A percentile compares a stretch with the other conserved stretches of the same genome.
These are phyloP conservation scores for Metarhizium anisopliae DNA, from an alignment of 2,329 filamentous ascomycete genomes.

Conservation along the genomic window DNA sequence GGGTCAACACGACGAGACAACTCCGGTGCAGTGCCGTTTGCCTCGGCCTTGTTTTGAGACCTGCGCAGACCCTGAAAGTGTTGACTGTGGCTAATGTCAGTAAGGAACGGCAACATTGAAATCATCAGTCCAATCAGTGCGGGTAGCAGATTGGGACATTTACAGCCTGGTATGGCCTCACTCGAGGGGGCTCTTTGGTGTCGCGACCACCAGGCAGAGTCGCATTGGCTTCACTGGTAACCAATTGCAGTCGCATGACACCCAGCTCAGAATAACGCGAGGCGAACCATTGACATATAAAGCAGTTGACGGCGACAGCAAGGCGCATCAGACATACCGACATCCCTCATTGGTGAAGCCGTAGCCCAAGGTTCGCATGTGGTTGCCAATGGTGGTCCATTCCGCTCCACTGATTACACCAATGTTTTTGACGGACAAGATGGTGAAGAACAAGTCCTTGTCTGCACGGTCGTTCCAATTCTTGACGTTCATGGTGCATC, in stretches of 20 bases:
- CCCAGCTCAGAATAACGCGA: neutral
- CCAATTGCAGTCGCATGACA: neutral
- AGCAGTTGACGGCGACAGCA: neutral
- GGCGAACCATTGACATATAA: neutral
- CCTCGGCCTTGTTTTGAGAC: constrained; percentile 43
- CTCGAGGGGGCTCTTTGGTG: neutral
- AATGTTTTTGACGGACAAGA: constrained; percentile 53
- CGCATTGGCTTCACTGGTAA: neutral
- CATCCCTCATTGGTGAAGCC: constrained; percentile 58
- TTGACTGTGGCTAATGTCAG: constrained; percentile 32
- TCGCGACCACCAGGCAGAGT: neutral
- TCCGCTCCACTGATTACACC: constrained; percentile 53
- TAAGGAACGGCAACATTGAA: neutral
- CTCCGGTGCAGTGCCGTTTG: constrained; percentile 24
- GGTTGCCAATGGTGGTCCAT: constrained; percentile 54
- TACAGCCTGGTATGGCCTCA: neutral
- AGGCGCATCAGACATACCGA: constrained; percentile 37
- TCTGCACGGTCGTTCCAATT: constrained; percentile 54
- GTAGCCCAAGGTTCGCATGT: constrained; percentile 50
- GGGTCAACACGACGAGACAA: constrained; percentile 36
- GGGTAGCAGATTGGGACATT: neutral
- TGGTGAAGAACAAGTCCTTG: constrained; percentile 55
- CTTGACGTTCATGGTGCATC: constrained; percentile 40
- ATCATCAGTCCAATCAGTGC: neutral
- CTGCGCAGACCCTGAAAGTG: constrained; percentile 52